phyloP scores from a whole-genome alignment of 192 early-diverging fungal species.

The Chytriomyces confervae region DNA sequence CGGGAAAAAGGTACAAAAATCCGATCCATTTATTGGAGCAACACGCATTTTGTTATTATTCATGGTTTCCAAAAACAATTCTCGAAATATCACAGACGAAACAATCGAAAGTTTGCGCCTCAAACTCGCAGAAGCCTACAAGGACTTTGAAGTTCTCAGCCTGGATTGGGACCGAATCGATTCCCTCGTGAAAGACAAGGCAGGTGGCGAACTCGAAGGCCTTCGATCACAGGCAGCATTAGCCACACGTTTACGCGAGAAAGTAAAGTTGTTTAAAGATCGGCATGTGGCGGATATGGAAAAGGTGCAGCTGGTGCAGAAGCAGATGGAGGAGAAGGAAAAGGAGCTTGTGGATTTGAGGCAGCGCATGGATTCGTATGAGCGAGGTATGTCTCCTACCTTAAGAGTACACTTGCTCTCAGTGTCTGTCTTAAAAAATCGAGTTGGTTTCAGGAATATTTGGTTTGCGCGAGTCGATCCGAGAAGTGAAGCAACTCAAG shows the following conservation, averaged over 20 bases:
- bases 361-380: slow-evolving; percentile 49
- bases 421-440: neutral
- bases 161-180: slow-evolving; percentile 63
- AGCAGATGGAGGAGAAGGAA: slow-evolving; percentile 53
- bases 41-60: neutral
- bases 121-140: slow-evolving; percentile 49
- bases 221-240: slow-evolving; percentile 29
- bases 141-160: slow-evolving; percentile 59
- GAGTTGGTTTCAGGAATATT: slow-evolving; percentile 39
- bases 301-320: slow-evolving; percentile 38
- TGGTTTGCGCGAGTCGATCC: slow-evolving; percentile 54
- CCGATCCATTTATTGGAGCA: slow-evolving; percentile 13
- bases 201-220: slow-evolving; percentile 30
- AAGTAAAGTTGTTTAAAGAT: slow-evolving; percentile 41
- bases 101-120: slow-evolving; percentile 42
- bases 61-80: slow-evolving; percentile 1
- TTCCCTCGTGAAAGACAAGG: slow-evolving; percentile 28
- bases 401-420: slow-evolving; percentile 6
- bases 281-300: slow-evolving; percentile 34
- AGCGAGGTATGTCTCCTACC: slow-evolving; percentile 35
- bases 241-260: slow-evolving; percentile 44
- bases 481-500: slow-evolving; percentile 56
- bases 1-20: slow-evolving; percentile 44
- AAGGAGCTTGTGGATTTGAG: slow-evolving; percentile 46
- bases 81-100: slow-evolving; percentile 35